These are phyloP conservation scores for Borovskyia barvae DNA, from an alignment of 208 protist species.

Conservation along the genomic window DNA sequence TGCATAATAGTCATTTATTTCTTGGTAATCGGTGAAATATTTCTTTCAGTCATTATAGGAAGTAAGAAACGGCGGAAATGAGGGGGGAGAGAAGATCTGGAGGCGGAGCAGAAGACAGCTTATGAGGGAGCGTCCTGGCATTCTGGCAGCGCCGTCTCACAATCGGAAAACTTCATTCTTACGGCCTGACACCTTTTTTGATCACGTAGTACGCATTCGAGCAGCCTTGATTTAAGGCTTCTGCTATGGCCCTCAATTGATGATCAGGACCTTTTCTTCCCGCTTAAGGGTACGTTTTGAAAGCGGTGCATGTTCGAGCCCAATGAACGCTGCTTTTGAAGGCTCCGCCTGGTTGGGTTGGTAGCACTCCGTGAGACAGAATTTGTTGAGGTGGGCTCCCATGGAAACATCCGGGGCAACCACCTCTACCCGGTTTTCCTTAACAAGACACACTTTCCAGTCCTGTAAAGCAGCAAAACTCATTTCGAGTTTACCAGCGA, in stretches of 20 bases:
- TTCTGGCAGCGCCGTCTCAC: no score
- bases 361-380: slow-evolving; percentile 52
- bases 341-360: slow-evolving; percentile 64
- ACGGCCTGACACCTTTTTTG: no score
- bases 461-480: slow-evolving; percentile 67
- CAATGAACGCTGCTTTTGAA: slow-evolving; percentile 74
- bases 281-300: slow-evolving; percentile 49
- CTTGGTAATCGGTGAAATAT: no score
- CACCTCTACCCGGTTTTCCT: slow-evolving; percentile 61
- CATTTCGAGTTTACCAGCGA: slow-evolving; percentile 73
- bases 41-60: no score
- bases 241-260: slow-evolving; percentile 37
- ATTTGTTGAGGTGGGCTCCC: slow-evolving; percentile 55
- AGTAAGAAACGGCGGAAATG: no score
- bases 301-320: slow-evolving; percentile 76
- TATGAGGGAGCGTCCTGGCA: no score
- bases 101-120: no score
- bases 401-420: slow-evolving; percentile 56
- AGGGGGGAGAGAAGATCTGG: no score
- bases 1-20: no score
- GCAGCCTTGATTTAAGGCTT: neutral
- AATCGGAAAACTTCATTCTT: no score
- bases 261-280: slow-evolving; percentile 77
- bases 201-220: no score
- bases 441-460: slow-evolving; percentile 86